A percentile compares a stretch with the other conserved stretches of the same genome.
These are phyloP conservation scores for Mangifera indica DNA, from an alignment of 345 rosid species.

Conservation along the genomic window DNA sequence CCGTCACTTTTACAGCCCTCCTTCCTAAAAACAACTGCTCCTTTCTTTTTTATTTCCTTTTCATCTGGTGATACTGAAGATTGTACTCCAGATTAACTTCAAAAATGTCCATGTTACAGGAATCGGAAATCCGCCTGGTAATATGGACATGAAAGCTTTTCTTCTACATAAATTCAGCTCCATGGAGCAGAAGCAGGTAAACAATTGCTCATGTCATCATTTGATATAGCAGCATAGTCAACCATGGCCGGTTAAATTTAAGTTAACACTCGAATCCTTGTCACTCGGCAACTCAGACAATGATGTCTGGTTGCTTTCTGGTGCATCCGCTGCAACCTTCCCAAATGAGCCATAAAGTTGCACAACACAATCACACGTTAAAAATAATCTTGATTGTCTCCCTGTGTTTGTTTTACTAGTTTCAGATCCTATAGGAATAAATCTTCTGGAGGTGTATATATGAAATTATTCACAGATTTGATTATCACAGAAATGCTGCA, in stretches of 20 bases:
- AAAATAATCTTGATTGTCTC: neutral
- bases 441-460: too few relatives aligned
- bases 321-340: neutral
- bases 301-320: neutral
- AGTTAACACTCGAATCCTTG: neutral
- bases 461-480: neutral
- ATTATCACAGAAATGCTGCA: neutral
- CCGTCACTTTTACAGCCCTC: neutral
- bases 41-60: neutral
- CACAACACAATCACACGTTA: neutral
- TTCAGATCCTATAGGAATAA: neutral
- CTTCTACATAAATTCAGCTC: conserved; percentile 82
- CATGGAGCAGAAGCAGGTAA: conserved; percentile 64
- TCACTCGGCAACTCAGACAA: neutral
- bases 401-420: neutral
- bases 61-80: neutral
- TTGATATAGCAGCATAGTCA: neutral
- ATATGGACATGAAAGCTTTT: conserved; percentile 90
- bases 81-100: neutral
- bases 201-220: neutral
- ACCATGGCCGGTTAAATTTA: neutral
- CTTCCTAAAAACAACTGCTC: neutral
- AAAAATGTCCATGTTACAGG: conserved; percentile 38
- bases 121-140: conserved; percentile 87
- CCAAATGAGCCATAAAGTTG: neutral